Conservation (phyloP, 768 basidiomycete genomes). For the Collybia sordida region DNA sequence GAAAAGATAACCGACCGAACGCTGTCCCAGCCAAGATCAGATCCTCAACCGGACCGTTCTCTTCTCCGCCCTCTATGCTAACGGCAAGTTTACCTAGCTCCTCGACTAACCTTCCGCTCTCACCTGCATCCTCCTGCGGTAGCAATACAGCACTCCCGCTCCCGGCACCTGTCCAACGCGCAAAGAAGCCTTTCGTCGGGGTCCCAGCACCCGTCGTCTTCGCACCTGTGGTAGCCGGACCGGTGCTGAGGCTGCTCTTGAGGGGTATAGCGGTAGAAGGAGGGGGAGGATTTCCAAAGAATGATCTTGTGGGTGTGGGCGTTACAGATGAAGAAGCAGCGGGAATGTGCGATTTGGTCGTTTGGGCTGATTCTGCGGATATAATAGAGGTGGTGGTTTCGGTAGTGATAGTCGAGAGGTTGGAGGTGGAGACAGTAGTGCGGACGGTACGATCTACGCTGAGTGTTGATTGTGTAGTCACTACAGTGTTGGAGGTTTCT, state of each 20-base stretch:
- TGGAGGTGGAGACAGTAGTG: slow-evolving; percentile 9
- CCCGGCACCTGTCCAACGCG: neutral
- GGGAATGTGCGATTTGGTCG: too few species aligned
- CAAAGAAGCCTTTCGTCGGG: slow-evolving; percentile 2
- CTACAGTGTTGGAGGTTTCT: slow-evolving; percentile 21
- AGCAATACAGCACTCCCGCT: neutral
- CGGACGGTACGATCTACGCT: slow-evolving; percentile 14
- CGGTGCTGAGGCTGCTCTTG: slow-evolving; percentile 16
- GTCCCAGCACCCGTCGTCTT: neutral
- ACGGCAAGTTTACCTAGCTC: neutral
- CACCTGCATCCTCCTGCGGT: too few species aligned
- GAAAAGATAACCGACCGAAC: slow-evolving; percentile 56
- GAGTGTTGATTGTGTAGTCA: too few species aligned
- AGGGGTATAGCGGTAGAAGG: slow-evolving; percentile 32
- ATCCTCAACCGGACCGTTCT: slow-evolving; percentile 67
- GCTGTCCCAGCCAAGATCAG: slow-evolving; percentile 74
- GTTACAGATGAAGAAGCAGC: slow-evolving; percentile 5
- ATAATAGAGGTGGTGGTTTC: slow-evolving; percentile 15
- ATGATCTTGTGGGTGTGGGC: slow-evolving; percentile 15
- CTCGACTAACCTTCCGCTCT: too few species aligned
- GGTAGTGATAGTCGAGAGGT: neutral
- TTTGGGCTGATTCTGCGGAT: too few species aligned
- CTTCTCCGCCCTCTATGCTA: slow-evolving; percentile 2
- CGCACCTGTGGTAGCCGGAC: slow-evolving; percentile 6
- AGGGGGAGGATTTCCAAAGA: slow-evolving; percentile 32